Base-by-base conservation (phyloP, 2,329 filamentous ascomycete genomes). In the Diaporthe sp. region DNA sequence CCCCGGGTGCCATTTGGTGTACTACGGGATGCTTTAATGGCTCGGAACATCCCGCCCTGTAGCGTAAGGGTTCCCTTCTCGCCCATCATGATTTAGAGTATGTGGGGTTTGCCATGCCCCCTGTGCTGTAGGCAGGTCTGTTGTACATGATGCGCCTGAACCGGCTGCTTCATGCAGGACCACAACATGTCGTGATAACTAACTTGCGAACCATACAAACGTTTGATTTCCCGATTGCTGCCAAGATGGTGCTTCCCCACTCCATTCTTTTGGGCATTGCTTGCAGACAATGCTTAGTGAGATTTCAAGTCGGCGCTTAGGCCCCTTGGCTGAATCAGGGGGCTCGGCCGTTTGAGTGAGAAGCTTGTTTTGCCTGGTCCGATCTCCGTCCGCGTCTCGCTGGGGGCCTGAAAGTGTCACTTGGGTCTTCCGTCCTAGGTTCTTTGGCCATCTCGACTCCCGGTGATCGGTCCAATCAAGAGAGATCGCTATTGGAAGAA, bases 321-420 rank as follows among this genome's bases (percentile, higher is more conserved):
- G 63, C 44, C 63, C 63, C 63, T 66, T 51, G 44, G 63, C 63
- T 66, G 63, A 66, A 66, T 51, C 63, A 51, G 63, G 63, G 63
- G 63, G 63, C 63, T 66, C 30, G 44, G 63, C 44, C 63, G 63
- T 66, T 51, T 66, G 63, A 66, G 63, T 12, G 47, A 51, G 63
- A 66, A 66, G 63, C 63, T 66, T 66, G 63, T 66, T 66, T 66
- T 66, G 63, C 32, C 63, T 66, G 63, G 63, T 66, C 63, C 63
- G 63, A 66, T 66, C 63, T 51, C 44, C 44, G 63, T 51, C 63
- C 44, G 63, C 37, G 63, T 66, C 61, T 51, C 44, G 61, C 61
- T 37, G 44, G 25, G n/a, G 42, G 61, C 61, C 50, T 44, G 61
- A 37, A 30, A 32, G 27, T 65, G 61, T 35, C 61, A 65, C 61